Conservation (phyloP, 306 rosid species). For the Acacia acuminata region DNA sequence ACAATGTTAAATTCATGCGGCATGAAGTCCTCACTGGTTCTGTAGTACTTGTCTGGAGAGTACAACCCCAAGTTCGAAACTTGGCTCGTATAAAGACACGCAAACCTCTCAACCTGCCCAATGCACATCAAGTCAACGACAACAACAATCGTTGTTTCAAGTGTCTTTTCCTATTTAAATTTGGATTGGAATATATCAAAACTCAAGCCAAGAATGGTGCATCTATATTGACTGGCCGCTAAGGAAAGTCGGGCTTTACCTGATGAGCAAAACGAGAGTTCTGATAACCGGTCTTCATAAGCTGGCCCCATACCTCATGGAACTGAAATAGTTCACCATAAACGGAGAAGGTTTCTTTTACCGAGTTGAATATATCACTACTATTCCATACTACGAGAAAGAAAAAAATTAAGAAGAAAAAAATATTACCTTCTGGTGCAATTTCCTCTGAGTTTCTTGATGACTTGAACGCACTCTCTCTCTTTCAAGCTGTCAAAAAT, state of each 20-base stretch:
- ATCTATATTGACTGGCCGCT: background rate
- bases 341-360: constrained; percentile 15
- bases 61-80: constrained; percentile 87
- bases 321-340: constrained; percentile 52
- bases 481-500: constrained; percentile 53
- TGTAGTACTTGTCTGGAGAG: constrained; percentile 92
- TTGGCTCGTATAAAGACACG: constrained; percentile 91
- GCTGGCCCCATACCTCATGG: constrained; percentile 96
- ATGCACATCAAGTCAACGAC: background rate
- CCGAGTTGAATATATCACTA: background rate
- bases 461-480: constrained; percentile 68
- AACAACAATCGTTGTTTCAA: background rate
- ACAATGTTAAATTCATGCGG: constrained; percentile 85
- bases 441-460: constrained; percentile 71
- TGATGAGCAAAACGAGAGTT: constrained; percentile 99
- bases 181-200: background rate
- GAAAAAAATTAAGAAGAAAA: background rate
- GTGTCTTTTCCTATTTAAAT: too few relatives aligned
- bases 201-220: background rate
- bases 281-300: constrained; percentile 97
- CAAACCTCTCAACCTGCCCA: constrained; percentile 94
- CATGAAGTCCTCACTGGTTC: constrained; percentile 97
- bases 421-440: constrained; percentile 80
- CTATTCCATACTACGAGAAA: background rate
- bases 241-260: constrained; percentile 46